Evolutionary conservation across 1,284 basidiomycete genomes (phyloP).

Genomic region (Austroboletus novae-zelandiae): DNA sequence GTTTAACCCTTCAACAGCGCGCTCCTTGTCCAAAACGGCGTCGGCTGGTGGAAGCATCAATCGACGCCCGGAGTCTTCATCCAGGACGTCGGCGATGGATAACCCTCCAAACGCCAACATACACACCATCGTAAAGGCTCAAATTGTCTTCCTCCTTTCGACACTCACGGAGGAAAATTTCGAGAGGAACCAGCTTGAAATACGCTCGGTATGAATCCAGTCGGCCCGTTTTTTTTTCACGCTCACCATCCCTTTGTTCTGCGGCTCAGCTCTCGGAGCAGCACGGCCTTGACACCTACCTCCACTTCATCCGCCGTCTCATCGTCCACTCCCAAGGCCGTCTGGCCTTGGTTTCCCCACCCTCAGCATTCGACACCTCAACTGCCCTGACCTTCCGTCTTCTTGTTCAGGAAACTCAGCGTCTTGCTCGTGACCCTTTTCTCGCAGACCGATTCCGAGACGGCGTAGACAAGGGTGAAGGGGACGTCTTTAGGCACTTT

Average conservation of each 20-base stretch:
- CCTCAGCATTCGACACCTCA: conserved; percentile 65
- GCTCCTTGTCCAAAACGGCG: conserved; percentile 60
- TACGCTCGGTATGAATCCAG: conserved; percentile 66
- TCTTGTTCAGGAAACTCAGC: conserved; percentile 82
- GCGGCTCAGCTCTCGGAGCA: conserved; percentile 82
- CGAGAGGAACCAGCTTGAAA: conserved; percentile 87
- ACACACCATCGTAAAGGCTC: conserved; percentile 81
- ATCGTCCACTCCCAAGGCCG: conserved; percentile 81
- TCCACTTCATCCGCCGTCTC: conserved; percentile 92
- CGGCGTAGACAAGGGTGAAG: conserved; percentile 81
- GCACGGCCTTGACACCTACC: conserved; percentile 92
- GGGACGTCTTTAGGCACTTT: conserved; percentile 75
- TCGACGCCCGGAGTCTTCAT: conserved; percentile 75
- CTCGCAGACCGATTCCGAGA: conserved; percentile 84
- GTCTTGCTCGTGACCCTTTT: conserved; percentile 82
- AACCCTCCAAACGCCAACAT: conserved; percentile 52
- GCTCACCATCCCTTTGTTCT: conserved; percentile 16
- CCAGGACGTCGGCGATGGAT: conserved; percentile 48
- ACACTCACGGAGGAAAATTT: conserved; percentile 95
- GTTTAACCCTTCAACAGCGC: conserved; percentile 26
- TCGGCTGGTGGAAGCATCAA: conserved; percentile 66
- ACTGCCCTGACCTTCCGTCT: conserved; percentile 76
- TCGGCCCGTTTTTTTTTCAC: conserved; percentile 8
- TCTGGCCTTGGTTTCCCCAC: conserved; percentile 52
- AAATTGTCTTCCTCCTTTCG: conserved; percentile 91